Conservation (phyloP, 2,329 filamentous ascomycete species). For the Alternaria brassicicola region DNA sequence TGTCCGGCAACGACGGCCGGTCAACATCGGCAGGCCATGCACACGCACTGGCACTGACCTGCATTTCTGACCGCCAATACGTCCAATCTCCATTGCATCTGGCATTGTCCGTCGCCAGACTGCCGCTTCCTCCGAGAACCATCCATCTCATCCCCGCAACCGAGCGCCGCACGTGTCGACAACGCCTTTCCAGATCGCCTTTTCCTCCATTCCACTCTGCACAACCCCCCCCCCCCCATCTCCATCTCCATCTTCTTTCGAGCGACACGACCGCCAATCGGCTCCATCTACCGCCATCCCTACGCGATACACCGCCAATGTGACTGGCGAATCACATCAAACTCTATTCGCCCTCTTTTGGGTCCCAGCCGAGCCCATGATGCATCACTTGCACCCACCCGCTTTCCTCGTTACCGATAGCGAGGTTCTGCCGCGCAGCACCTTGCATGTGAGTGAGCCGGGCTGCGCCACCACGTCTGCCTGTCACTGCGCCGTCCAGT, state of each 20-base stretch:
- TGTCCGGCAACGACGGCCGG: constrained; percentile 7
- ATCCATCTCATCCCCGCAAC: neutral
- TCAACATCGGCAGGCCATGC: constrained; percentile 22
- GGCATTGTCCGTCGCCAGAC: neutral
- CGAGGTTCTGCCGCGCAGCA: constrained; percentile 18
- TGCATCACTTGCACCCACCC: constrained; percentile 1
- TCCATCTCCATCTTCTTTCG: neutral
- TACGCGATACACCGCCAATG: constrained; percentile 9
- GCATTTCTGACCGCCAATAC: constrained; percentile 5
- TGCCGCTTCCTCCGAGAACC: neutral
- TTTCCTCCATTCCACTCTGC: neutral
- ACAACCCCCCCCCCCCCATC: too few species aligned
- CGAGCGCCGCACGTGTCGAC: constrained; percentile 2
- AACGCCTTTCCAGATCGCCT: neutral
- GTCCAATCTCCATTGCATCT: neutral
- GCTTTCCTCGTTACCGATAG: constrained; percentile 10
- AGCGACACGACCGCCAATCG: neutral
- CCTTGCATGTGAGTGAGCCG: constrained; percentile 4
- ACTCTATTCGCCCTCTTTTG: constrained; percentile 3
- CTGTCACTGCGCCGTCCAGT: constrained; percentile 10
- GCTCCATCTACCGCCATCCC: neutral
- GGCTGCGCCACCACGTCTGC: constrained; percentile 14
- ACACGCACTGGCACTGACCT: neutral
- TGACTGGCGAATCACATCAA: constrained; percentile 7
- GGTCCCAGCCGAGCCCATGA: constrained; percentile 5